Evolutionary conservation across 441 rosid species (phyloP).

Genomic region (Hypseocharis bilobata): DNA sequence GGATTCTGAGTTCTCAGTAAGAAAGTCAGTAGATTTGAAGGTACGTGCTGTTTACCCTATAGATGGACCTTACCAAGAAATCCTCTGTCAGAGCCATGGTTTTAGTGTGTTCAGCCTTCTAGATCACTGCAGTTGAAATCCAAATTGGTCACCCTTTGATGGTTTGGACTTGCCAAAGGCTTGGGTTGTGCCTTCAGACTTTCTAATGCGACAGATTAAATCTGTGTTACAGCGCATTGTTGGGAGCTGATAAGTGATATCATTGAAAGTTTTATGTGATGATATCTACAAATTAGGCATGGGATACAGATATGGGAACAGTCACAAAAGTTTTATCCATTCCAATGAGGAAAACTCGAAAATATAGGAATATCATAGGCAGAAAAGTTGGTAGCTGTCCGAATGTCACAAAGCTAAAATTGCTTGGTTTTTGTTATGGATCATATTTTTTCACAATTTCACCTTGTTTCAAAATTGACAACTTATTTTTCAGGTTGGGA

Average conservation of each 20-base stretch:
- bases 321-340: not conserved
- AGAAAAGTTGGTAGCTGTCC: not conserved
- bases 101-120: not conserved
- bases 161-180: not conserved
- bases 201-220: not conserved
- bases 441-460: constrained; percentile 6
- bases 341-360: not conserved
- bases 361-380: not conserved
- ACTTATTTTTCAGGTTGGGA: constrained; percentile 53
- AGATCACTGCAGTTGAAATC: not conserved
- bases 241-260: not conserved
- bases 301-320: not conserved
- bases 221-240: not conserved
- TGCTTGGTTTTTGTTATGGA: constrained; percentile 12
- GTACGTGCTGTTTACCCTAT: constrained; percentile 25
- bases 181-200: not conserved
- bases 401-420: constrained; percentile 3
- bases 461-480: constrained; percentile 13
- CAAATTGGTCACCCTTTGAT: not conserved
- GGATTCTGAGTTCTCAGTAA: constrained; percentile 37
- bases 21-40: constrained; percentile 56
- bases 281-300: not conserved
- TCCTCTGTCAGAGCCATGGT: not conserved
- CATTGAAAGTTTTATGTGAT: not conserved
- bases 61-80: constrained; percentile 2